Conservation (phyloP, 306 rosid species). For the Malus sieversii region DNA sequence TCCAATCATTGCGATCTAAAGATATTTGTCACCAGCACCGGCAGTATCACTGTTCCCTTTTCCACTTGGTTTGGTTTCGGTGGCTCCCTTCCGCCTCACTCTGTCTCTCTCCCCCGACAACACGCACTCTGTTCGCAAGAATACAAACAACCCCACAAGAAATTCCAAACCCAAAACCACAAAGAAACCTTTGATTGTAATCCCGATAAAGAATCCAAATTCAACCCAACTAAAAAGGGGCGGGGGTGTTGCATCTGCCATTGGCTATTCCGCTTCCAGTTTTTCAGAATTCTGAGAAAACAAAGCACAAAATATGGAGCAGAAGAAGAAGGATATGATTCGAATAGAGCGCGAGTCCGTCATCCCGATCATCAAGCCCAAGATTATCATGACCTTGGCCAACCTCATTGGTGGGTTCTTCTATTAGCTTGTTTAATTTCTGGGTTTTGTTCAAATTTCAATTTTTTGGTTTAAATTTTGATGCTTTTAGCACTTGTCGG, state of each 20-base stretch:
- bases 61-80: neutral
- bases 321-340: constrained; percentile 46
- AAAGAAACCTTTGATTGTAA: neutral
- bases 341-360: constrained; percentile 88
- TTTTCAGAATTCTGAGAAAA: neutral
- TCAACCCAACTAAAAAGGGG: neutral
- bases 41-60: neutral
- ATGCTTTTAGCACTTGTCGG: neutral
- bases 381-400: constrained; percentile 61
- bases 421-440: neutral
- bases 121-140: neutral
- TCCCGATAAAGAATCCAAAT: neutral
- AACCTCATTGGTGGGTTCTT: constrained; percentile 53
- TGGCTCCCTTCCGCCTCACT: neutral
- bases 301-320: neutral
- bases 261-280: neutral
- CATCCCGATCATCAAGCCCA: constrained; percentile 74
- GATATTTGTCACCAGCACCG: neutral
- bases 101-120: neutral
- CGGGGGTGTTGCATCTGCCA: neutral
- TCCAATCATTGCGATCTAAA: neutral
- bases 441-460: neutral
- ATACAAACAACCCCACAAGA: neutral
- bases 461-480: neutral
- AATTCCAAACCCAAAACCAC: neutral